phyloP scores from a whole-genome alignment of 768 basidiomycete species.

The Mycena capillaripes region DNA sequence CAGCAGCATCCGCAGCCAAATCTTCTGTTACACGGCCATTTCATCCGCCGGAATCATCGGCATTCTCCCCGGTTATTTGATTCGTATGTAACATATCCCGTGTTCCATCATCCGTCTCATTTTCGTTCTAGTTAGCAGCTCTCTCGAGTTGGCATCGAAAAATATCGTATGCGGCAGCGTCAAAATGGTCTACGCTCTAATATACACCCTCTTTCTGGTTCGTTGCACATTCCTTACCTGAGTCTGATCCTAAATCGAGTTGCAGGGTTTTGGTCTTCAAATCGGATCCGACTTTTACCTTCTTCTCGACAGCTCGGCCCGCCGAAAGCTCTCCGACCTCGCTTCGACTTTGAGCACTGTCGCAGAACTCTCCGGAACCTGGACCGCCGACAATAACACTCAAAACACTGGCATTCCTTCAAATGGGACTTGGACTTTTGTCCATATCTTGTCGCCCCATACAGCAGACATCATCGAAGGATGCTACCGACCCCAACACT shows the following conservation, averaged over 20 bases:
- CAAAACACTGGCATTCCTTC: constrained; percentile 58
- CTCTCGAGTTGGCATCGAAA: constrained; percentile 87
- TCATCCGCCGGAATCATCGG: constrained; percentile 90
- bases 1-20: constrained; percentile 79
- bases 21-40: constrained; percentile 94
- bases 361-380: constrained; percentile 73
- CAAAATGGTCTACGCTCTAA: constrained; percentile 91
- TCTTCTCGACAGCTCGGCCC: constrained; percentile 72
- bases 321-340: constrained; percentile 66
- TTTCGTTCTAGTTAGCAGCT: constrained; percentile 72
- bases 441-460: constrained; percentile 62
- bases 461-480: constrained; percentile 68
- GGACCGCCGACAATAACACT: constrained; percentile 71
- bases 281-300: constrained; percentile 88
- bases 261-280: constrained; percentile 83
- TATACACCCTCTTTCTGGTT: constrained; percentile 85
- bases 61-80: constrained; percentile 91
- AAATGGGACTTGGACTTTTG: constrained; percentile 77
- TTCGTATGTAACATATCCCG: constrained; percentile 61
- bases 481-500: constrained; percentile 76
- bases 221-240: not conserved
- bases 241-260: constrained; percentile 9
- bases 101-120: constrained; percentile 21
- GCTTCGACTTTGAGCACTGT: constrained; percentile 64
- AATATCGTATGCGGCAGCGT: constrained; percentile 89